Evolutionary conservation across 352 stramenopile species (phyloP), one percentile per base, ranked within the genome.

Genomic region (Phytophthora brassicae): DNA sequence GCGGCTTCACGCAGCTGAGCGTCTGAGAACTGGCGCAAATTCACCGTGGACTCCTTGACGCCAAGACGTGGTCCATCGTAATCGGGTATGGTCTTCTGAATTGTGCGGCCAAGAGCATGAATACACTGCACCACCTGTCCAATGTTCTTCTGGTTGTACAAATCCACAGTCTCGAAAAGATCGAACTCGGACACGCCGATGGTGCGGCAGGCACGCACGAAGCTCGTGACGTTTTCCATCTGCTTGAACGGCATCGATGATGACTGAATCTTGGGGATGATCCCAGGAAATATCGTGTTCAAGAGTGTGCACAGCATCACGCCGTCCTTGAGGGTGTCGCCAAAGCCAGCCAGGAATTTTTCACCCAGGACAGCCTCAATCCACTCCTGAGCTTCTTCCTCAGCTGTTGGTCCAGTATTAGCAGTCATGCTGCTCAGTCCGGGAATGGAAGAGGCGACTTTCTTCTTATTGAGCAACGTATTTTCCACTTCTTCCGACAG

Each of bases 191-290:
- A 70, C 14, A 97, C 90, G n/a, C 89, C 88, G 38, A 96, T 64
- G 0, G 60, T 60, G n/a, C 89, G 79, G 49, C 85, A 95, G 2
- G 81, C 86, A 17, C 79, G 83, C 20, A 97, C 60, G 51, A 97
- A 97, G 49, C 64, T 72, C 7, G 73, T 86, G 44, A 97, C 77
- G 63, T 97, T 97, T 60, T 97, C 89, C 88, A 97, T 96, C 59
- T 95, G 88, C 74, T 93, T 95, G 69, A 97, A 96, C 5, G 83
- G 81, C 72, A 89, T 91, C 5, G 68, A 45, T 2, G 86, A 89
- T 16, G 64, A 75, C 70, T 92, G 77, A 26, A 94, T 88, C 35
- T 69, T 68, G 22, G 69, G 44, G 8, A 91, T 81, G 2, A 77
- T 44, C 7, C 75, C 74, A 11, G 86, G 81, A 38, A 84, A 72